Evolutionary conservation across 2,329 filamentous ascomycete species (phyloP).

Genomic region (Aspergillus costaricaensis): DNA sequence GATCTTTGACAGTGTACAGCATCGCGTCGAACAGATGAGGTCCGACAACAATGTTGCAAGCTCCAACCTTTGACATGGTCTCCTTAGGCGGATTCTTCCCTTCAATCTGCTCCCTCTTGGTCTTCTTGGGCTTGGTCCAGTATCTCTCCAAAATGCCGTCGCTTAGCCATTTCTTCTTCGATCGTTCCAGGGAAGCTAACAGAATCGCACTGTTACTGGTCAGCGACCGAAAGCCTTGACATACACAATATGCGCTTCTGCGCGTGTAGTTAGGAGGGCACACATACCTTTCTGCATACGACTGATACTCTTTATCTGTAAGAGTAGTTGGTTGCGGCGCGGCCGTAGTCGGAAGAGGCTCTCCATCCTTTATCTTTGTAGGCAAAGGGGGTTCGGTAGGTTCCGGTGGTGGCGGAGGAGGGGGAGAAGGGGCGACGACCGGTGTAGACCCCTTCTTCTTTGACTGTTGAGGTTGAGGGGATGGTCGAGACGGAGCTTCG

Average conservation of each 20-base stretch:
- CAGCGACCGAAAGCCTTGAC: conserved; percentile 10
- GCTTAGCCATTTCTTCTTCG: conserved; percentile 59
- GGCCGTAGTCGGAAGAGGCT: conserved; percentile 56
- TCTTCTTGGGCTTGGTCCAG: conserved; percentile 60
- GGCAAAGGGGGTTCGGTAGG: conserved; percentile 50
- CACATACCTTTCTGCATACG: conserved; percentile 56
- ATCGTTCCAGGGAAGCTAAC: conserved; percentile 59
- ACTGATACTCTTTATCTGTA: conserved; percentile 58
- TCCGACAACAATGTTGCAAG: conserved; percentile 62
- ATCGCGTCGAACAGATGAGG: conserved; percentile 64
- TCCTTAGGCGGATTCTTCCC: conserved; percentile 53
- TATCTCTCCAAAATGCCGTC: conserved; percentile 59
- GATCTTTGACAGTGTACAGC: conserved; percentile 58
- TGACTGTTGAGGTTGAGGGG: conserved; percentile 29
- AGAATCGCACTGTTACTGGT: conserved; percentile 54
- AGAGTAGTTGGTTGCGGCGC: conserved; percentile 53
- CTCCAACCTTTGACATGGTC: conserved; percentile 57
- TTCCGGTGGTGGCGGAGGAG: conserved; percentile 34
- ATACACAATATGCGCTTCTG: no score
- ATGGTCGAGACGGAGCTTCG: conserved; percentile 36
- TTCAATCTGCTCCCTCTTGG: conserved; percentile 53
- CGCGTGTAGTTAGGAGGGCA: neutral
- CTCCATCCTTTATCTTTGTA: conserved; percentile 54
- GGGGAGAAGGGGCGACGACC: conserved; percentile 24
- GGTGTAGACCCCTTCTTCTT: conserved; percentile 41